Conservation (phyloP, 2,329 filamentous ascomycete genomes). For the Pseudocercospora crystallina region DNA sequence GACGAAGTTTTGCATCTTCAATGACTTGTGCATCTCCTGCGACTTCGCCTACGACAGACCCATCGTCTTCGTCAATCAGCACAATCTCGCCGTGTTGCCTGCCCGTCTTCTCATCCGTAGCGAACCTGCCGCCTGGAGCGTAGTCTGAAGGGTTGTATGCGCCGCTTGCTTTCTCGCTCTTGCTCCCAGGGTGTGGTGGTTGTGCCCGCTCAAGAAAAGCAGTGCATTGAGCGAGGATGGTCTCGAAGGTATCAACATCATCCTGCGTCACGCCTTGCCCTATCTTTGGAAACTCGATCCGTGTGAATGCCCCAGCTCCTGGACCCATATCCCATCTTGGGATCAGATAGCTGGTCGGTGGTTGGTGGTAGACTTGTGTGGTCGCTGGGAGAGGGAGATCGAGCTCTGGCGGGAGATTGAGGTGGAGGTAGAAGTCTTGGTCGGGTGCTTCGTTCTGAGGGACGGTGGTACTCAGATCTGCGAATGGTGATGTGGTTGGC, state of each 20-base stretch:
- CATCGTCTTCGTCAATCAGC: conserved; percentile 91
- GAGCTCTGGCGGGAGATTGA: conserved; percentile 90
- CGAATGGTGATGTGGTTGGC: conserved; percentile 74
- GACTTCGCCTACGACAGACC: conserved; percentile 89
- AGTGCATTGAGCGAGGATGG: conserved; percentile 95
- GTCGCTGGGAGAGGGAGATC: conserved; percentile 91
- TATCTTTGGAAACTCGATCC: conserved; percentile 79
- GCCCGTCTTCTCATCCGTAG: conserved; percentile 48
- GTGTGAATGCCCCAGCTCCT: conserved; percentile 84
- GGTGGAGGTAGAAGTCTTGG: conserved; percentile 95
- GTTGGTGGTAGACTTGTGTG: conserved; percentile 96
- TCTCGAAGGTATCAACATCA: conserved; percentile 94
- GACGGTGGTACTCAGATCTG: conserved; percentile 56
- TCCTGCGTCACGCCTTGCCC: conserved; percentile 79
- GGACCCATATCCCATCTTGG: conserved; percentile 92
- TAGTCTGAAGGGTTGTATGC: conserved; percentile 80
- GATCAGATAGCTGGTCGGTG: conserved; percentile 87
- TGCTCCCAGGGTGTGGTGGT: conserved; percentile 49
- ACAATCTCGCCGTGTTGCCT: conserved; percentile 71
- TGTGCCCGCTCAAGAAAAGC: conserved; percentile 85
- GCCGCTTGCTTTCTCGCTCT: conserved; percentile 33
- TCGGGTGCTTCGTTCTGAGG: conserved; percentile 60
- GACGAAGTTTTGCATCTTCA: conserved; percentile 71
- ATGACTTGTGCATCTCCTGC: conserved; percentile 77
- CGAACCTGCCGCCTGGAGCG: conserved; percentile 66